These are phyloP conservation scores for Solanum hybrid DNA, from an alignment of 305 asterid species.

Conservation along the genomic window DNA sequence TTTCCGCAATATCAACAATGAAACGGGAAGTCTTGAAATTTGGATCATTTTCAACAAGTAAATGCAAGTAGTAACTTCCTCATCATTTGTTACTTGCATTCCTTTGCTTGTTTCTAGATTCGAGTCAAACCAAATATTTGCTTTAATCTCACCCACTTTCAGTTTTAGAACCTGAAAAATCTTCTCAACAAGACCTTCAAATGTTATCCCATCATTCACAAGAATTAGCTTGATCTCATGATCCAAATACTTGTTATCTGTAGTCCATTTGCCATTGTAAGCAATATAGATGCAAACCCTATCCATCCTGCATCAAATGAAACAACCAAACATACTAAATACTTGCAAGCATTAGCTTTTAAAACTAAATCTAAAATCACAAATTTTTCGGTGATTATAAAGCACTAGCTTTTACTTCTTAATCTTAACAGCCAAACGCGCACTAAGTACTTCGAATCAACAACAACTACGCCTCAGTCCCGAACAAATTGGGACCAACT, in stretches of 20 bases:
- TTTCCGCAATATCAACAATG: not conserved
- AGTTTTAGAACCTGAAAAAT: slow-evolving; percentile 1
- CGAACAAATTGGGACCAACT: not conserved
- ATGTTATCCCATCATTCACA: not conserved
- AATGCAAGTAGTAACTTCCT: slow-evolving; percentile 6
- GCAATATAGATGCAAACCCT: slow-evolving; percentile 5
- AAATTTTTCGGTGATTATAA: not conserved
- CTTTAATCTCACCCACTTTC: not conserved
- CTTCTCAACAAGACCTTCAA: not conserved
- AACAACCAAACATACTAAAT: not conserved
- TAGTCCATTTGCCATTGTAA: slow-evolving; percentile 8
- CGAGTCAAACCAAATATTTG: slow-evolving; percentile 4
- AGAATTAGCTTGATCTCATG: slow-evolving; percentile 3
- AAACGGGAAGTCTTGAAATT: slow-evolving; percentile 6
- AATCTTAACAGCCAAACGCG: not conserved
- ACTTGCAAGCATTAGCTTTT: not conserved
- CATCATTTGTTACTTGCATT: not conserved
- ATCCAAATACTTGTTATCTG: slow-evolving; percentile 2
- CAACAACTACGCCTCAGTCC: not conserved
- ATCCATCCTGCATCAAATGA: not conserved
- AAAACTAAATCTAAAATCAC: not conserved
- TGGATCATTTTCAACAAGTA: slow-evolving; percentile 7
- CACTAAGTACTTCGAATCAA: not conserved
- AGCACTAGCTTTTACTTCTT: not conserved
- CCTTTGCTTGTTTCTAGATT: slow-evolving; percentile 6